Conservation (phyloP, 257 asterid species). For the Primulina eburnea region DNA sequence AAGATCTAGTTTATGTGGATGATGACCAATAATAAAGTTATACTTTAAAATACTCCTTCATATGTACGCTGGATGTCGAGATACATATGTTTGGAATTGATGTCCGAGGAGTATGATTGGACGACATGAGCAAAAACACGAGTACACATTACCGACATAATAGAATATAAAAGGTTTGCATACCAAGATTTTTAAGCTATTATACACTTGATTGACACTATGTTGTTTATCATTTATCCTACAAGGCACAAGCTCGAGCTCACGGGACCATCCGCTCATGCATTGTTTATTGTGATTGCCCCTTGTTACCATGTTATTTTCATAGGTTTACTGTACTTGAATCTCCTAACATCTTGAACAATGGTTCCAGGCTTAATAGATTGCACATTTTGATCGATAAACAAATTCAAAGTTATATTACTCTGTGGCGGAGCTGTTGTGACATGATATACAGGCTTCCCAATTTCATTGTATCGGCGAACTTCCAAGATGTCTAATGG, state of each 20-base stretch:
- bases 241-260: not conserved
- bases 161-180: not conserved
- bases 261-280: conserved; percentile 2
- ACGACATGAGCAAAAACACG: no score
- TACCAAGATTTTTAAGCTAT: not conserved
- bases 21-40: no score
- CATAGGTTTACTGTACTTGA: not conserved
- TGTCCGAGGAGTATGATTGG: no score
- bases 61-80: no score
- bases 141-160: not conserved
- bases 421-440: conserved; percentile 12
- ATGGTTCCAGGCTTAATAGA: conserved; percentile 19
- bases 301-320: not conserved
- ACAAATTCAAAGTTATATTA: not conserved
- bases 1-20: no score
- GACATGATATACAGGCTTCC: conserved; percentile 18
- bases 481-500: conserved; percentile 35
- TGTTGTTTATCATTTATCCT: not conserved
- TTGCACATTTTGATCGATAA: conserved; percentile 5
- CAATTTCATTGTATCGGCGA: conserved; percentile 1
- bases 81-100: no score
- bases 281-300: not conserved
- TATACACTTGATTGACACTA: not conserved
- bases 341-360: conserved; percentile 5
- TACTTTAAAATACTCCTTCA: no score